Evolutionary conservation across 2,329 filamentous ascomycete genomes (phyloP).

Genomic region (Cordyceps pruinosa): DNA sequence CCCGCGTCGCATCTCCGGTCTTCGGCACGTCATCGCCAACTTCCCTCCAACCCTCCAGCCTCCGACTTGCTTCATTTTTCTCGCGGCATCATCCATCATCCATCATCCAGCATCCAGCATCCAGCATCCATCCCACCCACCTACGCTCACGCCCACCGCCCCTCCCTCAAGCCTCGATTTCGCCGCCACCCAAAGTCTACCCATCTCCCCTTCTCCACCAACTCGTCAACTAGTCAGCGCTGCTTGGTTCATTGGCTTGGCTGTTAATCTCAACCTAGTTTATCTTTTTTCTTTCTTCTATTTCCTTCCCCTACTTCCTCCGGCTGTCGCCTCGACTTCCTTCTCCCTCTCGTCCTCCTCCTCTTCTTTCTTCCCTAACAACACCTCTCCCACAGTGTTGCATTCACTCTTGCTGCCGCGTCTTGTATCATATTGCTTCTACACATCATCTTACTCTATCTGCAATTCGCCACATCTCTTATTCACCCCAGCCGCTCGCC

Average conservation of each 20-base stretch:
- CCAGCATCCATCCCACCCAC: not conserved
- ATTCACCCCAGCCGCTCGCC: no score
- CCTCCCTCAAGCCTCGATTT: not conserved
- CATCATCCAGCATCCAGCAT: no score
- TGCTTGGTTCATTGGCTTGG: not conserved
- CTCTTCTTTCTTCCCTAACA: no score
- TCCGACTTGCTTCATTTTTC: no score
- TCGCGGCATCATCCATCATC: not conserved
- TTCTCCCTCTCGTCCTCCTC: not conserved
- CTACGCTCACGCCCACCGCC: not conserved
- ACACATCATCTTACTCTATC: not conserved
- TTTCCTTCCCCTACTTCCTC: not conserved
- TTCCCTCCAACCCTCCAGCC: not conserved
- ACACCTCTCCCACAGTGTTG: not conserved
- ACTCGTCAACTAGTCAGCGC: not conserved
- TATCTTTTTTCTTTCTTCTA: no score
- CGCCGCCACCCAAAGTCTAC: not conserved
- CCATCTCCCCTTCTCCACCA: not conserved
- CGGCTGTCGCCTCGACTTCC: not conserved
- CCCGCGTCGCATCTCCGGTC: not conserved
- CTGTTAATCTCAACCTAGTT: not conserved
- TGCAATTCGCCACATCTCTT: no score
- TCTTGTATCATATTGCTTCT: not conserved
- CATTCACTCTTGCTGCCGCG: no score
- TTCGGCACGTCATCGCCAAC: conserved; percentile 4